Conservation (phyloP, 345 rosid species). For the Eucalyptus polyanthemos region DNA sequence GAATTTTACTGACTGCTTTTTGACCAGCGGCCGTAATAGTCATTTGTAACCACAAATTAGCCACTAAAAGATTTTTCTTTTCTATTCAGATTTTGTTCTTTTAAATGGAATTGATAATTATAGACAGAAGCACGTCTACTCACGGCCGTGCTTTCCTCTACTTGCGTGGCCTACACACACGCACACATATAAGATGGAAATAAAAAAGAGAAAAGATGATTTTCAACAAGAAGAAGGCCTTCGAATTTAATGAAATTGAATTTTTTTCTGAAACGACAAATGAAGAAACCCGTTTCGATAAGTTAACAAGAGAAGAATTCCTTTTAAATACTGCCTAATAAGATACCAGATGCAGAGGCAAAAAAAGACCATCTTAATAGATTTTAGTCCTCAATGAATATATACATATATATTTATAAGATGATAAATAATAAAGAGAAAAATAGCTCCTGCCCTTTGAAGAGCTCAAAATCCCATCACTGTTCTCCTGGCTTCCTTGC, state of each 20-base stretch:
- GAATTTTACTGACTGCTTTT: not conserved
- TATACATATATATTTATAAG: not conserved
- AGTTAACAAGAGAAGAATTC: too few relatives aligned
- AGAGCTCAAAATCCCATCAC: not conserved
- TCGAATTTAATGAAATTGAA: too few relatives aligned
- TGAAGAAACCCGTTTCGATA: too few relatives aligned
- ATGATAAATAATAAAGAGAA: not conserved
- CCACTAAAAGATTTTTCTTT: not conserved
- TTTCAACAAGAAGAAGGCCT: too few relatives aligned
- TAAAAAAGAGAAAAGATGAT: not conserved
- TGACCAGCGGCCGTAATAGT: not conserved
- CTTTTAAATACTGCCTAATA: too few relatives aligned
- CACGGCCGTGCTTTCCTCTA: not conserved
- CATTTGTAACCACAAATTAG: not conserved
- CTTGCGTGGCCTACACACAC: not conserved
- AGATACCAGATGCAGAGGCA: too few relatives aligned
- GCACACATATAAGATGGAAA: not conserved
- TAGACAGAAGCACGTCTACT: not conserved
- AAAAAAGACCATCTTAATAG: too few relatives aligned
- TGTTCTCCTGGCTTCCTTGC: not conserved
- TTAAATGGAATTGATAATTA: not conserved
- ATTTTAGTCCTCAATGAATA: too few relatives aligned
- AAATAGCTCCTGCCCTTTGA: not conserved
- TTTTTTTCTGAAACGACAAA: too few relatives aligned
- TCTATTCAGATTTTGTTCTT: not conserved